phyloP scores from a whole-genome alignment of 2,329 filamentous ascomycete genomes.

The Coccinonectria pachysandricola region DNA sequence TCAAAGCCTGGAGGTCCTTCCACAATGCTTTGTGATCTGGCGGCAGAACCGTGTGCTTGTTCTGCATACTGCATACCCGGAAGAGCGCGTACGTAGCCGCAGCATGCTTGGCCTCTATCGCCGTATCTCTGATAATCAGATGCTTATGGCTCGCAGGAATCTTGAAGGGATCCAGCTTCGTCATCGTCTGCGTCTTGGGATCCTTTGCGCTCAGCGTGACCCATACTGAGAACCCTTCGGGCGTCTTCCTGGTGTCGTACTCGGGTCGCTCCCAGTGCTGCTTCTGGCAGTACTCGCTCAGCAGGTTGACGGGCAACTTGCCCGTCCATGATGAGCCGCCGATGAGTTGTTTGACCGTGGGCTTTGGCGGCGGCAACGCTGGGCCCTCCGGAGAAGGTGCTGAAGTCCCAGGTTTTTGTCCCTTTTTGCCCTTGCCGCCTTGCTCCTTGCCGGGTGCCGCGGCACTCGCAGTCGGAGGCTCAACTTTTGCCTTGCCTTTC shows the following conservation, averaged over 20 bases:
- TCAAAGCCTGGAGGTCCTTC: slow-evolving; percentile 81
- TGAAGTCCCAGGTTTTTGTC: slow-evolving; percentile 21
- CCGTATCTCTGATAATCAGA: slow-evolving; percentile 63
- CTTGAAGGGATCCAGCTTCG: slow-evolving; percentile 69
- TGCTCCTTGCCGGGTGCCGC: slow-evolving; percentile 31
- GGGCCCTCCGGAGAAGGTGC: slow-evolving; percentile 22
- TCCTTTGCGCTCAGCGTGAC: slow-evolving; percentile 70
- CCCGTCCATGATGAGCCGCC: slow-evolving; percentile 95
- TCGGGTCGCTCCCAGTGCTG: slow-evolving; percentile 93
- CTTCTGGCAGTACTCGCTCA: slow-evolving; percentile 91
- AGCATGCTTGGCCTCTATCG: slow-evolving; percentile 86
- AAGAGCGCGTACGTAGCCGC: slow-evolving; percentile 88
- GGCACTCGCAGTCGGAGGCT: slow-evolving; percentile 25
- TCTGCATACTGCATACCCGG: slow-evolving; percentile 88
- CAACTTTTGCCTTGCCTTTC: slow-evolving; percentile 42
- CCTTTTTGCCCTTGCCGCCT: slow-evolving; percentile 31
- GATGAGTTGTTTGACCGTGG: slow-evolving; percentile 69
- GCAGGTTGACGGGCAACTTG: slow-evolving; percentile 85
- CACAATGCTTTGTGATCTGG: slow-evolving; percentile 83
- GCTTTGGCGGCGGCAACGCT: slow-evolving; percentile 40
- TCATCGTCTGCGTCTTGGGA: slow-evolving; percentile 70
- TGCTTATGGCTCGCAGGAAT: slow-evolving; percentile 68
- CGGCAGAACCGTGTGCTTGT: slow-evolving; percentile 87
- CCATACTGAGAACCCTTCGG: slow-evolving; percentile 67
- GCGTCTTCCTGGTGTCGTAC: slow-evolving; percentile 69